phyloP scores from a whole-genome alignment of 208 protist genomes.

The Jaenimonas drosophilae region DNA sequence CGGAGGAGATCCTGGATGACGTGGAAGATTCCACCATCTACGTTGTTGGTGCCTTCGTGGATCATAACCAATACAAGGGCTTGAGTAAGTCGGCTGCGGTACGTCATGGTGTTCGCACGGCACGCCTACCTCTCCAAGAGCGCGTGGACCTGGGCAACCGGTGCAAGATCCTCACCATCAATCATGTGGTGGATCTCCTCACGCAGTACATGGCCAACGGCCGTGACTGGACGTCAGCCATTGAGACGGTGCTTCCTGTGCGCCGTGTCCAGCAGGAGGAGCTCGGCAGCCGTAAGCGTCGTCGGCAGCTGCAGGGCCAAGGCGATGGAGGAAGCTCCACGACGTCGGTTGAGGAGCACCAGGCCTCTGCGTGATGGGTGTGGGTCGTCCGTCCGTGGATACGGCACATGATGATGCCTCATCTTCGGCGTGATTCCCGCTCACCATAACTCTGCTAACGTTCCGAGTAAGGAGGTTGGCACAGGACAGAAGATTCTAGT shows the following conservation, averaged over 20 bases:
- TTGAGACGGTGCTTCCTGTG: constrained; percentile 58
- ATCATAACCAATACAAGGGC: constrained; percentile 81
- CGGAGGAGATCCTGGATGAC: constrained; percentile 37
- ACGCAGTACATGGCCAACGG: constrained; percentile 24
- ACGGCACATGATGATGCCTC: too few species aligned
- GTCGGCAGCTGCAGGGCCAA: constrained; percentile 1
- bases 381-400: too few species aligned
- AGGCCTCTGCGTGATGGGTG: too few species aligned
- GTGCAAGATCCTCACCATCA: constrained; percentile 86
- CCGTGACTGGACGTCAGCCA: constrained; percentile 43
- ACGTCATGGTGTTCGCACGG: constrained; percentile 55
- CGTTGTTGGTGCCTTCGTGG: constrained; percentile 84
- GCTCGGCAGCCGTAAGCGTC: constrained; percentile 15
- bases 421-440: too few species aligned
- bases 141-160: constrained; percentile 72
- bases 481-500: too few species aligned
- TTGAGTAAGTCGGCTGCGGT: constrained; percentile 41
- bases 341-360: too few species aligned
- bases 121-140: constrained; percentile 71
- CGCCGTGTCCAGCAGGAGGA: constrained; percentile 40
- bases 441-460: too few species aligned
- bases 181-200: constrained; percentile 77
- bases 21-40: constrained; percentile 58
- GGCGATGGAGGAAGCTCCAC: too few species aligned
- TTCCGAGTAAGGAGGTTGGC: too few species aligned